Evolutionary conservation across 495 filamentous ascomycete species (phyloP), one percentile per base, ranked within the genome.

Genomic region (Tuber microsphaerosporum): DNA sequence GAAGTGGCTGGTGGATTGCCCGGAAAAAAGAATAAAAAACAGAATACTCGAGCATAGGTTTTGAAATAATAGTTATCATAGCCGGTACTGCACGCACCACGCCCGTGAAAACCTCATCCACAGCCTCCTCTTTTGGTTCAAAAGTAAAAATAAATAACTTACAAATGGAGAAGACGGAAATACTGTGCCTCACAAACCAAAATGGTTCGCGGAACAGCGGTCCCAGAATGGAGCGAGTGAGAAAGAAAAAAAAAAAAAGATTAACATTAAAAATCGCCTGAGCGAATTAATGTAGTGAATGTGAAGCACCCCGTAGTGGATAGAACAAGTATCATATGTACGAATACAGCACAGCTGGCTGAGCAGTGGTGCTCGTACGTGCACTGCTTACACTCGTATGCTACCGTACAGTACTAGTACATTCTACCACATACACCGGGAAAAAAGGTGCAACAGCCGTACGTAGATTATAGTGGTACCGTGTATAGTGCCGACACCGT

Each of bases 131-230:
- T 20, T 12, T 31, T 65, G 1, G 48, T 34, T 71, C 44, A 44
- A 61, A 34, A 42, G 68, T 17, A 70, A 45, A 74, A 51, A 41
- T 31, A 72, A 42, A 34, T 65, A 61, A 56, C 45, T 39, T 72
- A 70, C 39, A 73, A 70, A 39, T 71, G 68, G 44, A 76, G 26
- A 77, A 75, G 48, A 79, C 69, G 73, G 77, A 70, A 69, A 65
- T 65, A 65, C 26, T 9, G 42, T 12, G 10, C 42, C 2, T 31
- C 31, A 31, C n/a, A 31, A 65, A 65, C 56, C 10, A 6, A 65
- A 65, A 65, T 31, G 56, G n/a, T 31, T 65, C n/a, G 4, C 56
- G 56, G 56, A 65, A 65, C n/a, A 31, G n/a, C 2, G 6, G n/a
- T 31, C 31, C 56, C 10, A 65, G n/a, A 65, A 65, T 4, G 56